A percentile compares a stretch with the other conserved stretches of the same genome.
These are phyloP conservation scores for Trichoderma sp. DNA, from an alignment of 2,329 filamentous ascomycete genomes.

Conservation along the genomic window DNA sequence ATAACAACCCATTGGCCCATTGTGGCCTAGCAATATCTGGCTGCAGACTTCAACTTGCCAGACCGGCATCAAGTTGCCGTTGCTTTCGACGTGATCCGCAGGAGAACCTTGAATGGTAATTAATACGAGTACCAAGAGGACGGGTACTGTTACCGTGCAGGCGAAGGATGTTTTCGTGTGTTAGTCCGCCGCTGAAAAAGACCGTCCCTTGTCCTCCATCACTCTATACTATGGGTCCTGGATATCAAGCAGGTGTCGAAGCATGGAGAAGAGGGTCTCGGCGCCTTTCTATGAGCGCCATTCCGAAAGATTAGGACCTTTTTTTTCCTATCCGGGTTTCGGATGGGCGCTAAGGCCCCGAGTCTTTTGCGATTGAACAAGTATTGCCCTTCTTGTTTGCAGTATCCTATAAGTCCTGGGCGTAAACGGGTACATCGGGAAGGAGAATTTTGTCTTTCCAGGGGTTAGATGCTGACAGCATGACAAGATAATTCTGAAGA, in stretches of 20 bases:
- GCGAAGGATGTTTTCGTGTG: background rate
- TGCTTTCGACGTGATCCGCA: background rate
- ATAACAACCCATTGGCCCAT: background rate
- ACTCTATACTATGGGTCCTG: slow-evolving; percentile 7
- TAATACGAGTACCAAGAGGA: background rate
- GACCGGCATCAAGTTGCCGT: background rate
- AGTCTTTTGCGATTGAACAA: background rate
- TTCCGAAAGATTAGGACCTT: background rate
- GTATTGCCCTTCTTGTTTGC: background rate
- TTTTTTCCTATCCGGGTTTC: background rate
- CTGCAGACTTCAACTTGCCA: background rate
- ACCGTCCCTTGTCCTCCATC: background rate
- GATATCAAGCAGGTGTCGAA: background rate
- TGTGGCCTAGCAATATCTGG: background rate
- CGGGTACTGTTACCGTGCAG: background rate
- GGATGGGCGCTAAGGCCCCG: background rate
- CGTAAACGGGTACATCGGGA: slow-evolving; percentile 2
- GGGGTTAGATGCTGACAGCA: background rate
- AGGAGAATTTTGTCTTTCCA: background rate
- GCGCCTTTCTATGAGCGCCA: background rate
- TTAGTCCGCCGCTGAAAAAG: background rate
- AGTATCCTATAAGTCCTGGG: background rate
- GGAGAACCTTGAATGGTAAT: background rate
- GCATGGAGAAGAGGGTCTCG: background rate
- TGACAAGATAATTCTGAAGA: background rate